Evolutionary conservation across 2,329 filamentous ascomycete genomes (phyloP).

Genomic region (Claviceps sp.): DNA sequence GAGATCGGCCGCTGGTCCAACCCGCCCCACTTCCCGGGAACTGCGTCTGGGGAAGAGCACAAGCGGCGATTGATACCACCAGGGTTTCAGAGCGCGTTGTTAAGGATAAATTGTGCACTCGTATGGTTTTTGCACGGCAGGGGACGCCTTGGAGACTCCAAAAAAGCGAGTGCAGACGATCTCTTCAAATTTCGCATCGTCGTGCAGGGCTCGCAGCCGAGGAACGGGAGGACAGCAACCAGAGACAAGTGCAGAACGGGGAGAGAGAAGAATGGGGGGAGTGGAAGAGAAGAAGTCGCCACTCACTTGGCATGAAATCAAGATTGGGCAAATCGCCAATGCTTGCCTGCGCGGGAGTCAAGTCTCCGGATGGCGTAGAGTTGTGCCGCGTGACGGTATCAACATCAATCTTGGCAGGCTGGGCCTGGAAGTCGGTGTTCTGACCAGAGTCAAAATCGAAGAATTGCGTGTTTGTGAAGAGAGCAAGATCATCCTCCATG

Average conservation of each 20-base stretch:
- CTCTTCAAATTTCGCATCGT: neutral
- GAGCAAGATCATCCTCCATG: constrained; percentile 58
- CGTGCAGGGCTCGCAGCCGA: neutral
- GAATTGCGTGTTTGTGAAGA: constrained; percentile 75
- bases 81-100: too few relatives aligned
- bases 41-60: neutral
- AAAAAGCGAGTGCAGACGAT: neutral
- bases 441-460: constrained; percentile 63
- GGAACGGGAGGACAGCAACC: neutral
- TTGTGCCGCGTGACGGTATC: constrained; percentile 16
- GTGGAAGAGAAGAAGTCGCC: neutral
- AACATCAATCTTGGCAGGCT: constrained; percentile 30
- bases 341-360: constrained; percentile 24
- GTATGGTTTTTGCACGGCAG: constrained; percentile 2
- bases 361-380: constrained; percentile 24
- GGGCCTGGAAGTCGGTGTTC: constrained; percentile 42
- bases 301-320: constrained; percentile 40
- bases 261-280: neutral
- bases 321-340: constrained; percentile 33
- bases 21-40: constrained; percentile 10
- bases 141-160: neutral
- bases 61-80: neutral
- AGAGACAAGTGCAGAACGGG: neutral
- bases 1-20: constrained; percentile 19
- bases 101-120: neutral